Evolutionary conservation across 2,329 filamentous ascomycete genomes (phyloP).

Genomic region (Sclerotinia borealis): DNA sequence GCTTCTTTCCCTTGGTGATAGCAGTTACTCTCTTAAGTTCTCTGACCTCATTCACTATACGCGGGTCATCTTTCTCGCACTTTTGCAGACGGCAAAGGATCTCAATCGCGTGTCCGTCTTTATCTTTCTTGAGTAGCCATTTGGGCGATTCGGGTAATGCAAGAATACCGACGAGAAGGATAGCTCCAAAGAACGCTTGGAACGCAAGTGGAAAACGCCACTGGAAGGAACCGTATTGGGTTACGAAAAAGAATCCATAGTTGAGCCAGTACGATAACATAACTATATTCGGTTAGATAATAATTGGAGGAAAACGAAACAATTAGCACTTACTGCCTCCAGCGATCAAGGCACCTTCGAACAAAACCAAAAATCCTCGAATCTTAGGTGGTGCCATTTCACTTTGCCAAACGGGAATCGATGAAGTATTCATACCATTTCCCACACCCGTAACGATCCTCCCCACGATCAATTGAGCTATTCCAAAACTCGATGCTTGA

Average conservation of each 20-base stretch:
- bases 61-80: constrained; percentile 8
- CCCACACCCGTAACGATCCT: constrained; percentile 45
- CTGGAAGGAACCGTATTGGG: constrained; percentile 43
- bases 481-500: constrained; percentile 37
- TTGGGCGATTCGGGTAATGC: constrained; percentile 47
- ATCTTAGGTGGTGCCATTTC: constrained; percentile 53
- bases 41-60: constrained; percentile 22
- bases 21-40: constrained; percentile 32
- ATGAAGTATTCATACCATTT: constrained; percentile 44
- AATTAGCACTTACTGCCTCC: constrained; percentile 37
- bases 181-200: constrained; percentile 52
- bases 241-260: constrained; percentile 50
- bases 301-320: not conserved
- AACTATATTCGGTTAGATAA: constrained; percentile 3
- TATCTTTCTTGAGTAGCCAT: constrained; percentile 34
- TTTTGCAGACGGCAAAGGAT: constrained; percentile 27
- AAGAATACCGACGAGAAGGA: constrained; percentile 49
- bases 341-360: constrained; percentile 53
- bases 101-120: constrained; percentile 19
- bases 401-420: constrained; percentile 54
- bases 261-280: constrained; percentile 53
- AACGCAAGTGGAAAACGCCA: constrained; percentile 59
- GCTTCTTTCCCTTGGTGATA: constrained; percentile 28
- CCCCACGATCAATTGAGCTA: constrained; percentile 50
- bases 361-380: constrained; percentile 55